phyloP scores from a whole-genome alignment of 805 yeast genomes.

The Starmerella vaccinii region DNA sequence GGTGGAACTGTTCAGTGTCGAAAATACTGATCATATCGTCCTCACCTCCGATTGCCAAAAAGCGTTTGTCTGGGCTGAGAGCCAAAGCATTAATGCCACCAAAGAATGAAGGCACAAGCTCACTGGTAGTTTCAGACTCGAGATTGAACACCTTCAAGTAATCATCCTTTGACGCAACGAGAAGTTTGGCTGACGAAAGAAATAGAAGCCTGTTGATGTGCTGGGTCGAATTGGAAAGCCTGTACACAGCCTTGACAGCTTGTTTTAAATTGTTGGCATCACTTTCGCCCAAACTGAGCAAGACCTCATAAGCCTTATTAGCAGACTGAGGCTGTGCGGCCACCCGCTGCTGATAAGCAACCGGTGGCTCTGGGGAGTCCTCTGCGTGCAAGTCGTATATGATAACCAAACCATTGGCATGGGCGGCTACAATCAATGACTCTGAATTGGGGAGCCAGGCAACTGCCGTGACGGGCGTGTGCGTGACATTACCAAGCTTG shows the following conservation, averaged over 20 bases:
- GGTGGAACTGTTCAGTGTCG: conserved; percentile 29
- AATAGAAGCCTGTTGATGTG: conserved; percentile 44
- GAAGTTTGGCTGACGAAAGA: conserved; percentile 30
- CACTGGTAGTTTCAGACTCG: conserved; percentile 36
- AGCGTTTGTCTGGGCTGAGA: conserved; percentile 47
- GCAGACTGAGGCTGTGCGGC: not conserved
- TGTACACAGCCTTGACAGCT: conserved; percentile 42
- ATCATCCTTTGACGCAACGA: conserved; percentile 59
- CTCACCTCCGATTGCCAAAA: conserved; percentile 42
- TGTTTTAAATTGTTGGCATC: conserved; percentile 5
- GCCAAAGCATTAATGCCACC: conserved; percentile 49
- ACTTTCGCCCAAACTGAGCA: conserved; percentile 5
- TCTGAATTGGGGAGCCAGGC: conserved; percentile 40
- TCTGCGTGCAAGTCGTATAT: conserved; percentile 44
- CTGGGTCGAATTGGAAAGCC: conserved; percentile 39
- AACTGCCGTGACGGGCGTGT: conserved; percentile 37
- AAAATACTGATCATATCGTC: conserved; percentile 43
- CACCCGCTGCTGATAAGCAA: not conserved
- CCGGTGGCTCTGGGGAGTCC: conserved; percentile 29
- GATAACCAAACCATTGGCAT: conserved; percentile 51
- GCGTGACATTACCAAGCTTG: conserved; percentile 39
- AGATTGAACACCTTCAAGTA: conserved; percentile 49
- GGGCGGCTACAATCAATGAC: conserved; percentile 46
- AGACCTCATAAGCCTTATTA: not conserved
- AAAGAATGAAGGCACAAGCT: conserved; percentile 52